Evolutionary conservation across 2,329 filamentous ascomycete genomes (phyloP).

Genomic region (Pseudocercospora eumusae): DNA sequence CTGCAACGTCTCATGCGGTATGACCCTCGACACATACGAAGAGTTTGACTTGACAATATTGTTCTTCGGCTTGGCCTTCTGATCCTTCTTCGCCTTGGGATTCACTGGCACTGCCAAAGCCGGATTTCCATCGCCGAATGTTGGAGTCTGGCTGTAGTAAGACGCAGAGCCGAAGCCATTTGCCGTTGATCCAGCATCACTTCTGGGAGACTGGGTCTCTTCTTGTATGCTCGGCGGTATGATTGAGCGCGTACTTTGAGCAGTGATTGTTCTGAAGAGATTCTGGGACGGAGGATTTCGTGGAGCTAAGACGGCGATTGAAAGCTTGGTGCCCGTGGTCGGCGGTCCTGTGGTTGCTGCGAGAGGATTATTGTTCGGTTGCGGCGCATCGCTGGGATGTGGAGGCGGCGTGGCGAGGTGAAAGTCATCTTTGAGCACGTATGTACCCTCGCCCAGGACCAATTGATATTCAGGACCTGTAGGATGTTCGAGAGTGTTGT

Average conservation of each 20-base stretch:
- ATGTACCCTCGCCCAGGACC: conserved; percentile 92
- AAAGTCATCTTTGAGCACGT: conserved; percentile 85
- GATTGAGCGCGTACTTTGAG: conserved; percentile 40
- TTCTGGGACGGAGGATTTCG: conserved; percentile 47
- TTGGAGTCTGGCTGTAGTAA: conserved; percentile 49
- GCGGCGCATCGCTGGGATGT: conserved; percentile 88
- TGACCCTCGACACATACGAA: conserved; percentile 95
- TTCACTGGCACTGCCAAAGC: conserved; percentile 63
- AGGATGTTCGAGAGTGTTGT: conserved; percentile 81
- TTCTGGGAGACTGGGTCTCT: conserved; percentile 48
- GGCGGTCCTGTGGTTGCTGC: conserved; percentile 83
- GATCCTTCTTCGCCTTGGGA: conserved; percentile 64
- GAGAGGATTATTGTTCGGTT: conserved; percentile 86
- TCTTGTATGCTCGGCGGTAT: conserved; percentile 53
- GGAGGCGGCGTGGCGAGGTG: conserved; percentile 91
- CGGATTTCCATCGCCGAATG: conserved; percentile 85
- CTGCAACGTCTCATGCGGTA: conserved; percentile 77
- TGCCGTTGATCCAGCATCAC: conserved; percentile 49
- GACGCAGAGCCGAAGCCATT: conserved; percentile 41
- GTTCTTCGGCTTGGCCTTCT: conserved; percentile 92
- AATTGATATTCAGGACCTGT: conserved; percentile 83
- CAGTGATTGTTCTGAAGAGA: conserved; percentile 46
- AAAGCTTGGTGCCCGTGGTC: conserved; percentile 79
- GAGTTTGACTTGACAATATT: conserved; percentile 99
- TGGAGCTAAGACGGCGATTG: conserved; percentile 70